These are phyloP conservation scores for Plasmodium yoelii DNA, from an alignment of 169 alveolate genomes.

Conservation along the genomic window DNA sequence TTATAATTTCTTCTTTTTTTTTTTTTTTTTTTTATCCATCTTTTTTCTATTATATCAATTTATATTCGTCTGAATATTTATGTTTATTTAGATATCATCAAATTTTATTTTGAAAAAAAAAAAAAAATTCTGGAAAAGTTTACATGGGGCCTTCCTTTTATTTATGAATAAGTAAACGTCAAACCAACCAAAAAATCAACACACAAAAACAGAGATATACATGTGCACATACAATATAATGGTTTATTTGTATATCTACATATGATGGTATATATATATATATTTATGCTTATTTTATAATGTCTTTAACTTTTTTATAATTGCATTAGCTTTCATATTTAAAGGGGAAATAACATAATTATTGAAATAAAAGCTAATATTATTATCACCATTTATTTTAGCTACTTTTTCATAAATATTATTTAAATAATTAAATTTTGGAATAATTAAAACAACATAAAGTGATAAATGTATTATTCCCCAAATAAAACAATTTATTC, in stretches of 20 bases:
- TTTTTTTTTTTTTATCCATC: too few relatives aligned
- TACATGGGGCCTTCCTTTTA: not conserved
- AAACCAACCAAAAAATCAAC: not conserved
- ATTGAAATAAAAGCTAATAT: constrained; percentile 17
- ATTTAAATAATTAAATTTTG: constrained; percentile 36
- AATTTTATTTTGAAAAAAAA: not conserved
- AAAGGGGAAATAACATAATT: constrained; percentile 27
- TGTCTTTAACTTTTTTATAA: constrained; percentile 34
- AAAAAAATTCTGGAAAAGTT: not conserved
- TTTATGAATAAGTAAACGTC: not conserved
- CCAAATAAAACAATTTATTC: constrained; percentile 24
- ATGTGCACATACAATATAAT: not conserved
- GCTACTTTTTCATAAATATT: constrained; percentile 20
- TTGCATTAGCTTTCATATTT: constrained; percentile 17
- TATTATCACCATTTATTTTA: constrained; percentile 36
- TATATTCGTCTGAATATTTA: too few relatives aligned
- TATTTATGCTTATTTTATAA: constrained; percentile 1
- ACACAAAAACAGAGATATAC: not conserved
- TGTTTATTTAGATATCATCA: too few relatives aligned
- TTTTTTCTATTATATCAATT: too few relatives aligned
- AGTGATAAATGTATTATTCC: constrained; percentile 27
- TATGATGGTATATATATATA: not conserved
- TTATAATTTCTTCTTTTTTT: too few relatives aligned
- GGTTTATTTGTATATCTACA: not conserved
- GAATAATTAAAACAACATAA: constrained; percentile 28